Evolutionary conservation across 306 rosid genomes (phyloP).

Genomic region (Citrullus amarus): DNA sequence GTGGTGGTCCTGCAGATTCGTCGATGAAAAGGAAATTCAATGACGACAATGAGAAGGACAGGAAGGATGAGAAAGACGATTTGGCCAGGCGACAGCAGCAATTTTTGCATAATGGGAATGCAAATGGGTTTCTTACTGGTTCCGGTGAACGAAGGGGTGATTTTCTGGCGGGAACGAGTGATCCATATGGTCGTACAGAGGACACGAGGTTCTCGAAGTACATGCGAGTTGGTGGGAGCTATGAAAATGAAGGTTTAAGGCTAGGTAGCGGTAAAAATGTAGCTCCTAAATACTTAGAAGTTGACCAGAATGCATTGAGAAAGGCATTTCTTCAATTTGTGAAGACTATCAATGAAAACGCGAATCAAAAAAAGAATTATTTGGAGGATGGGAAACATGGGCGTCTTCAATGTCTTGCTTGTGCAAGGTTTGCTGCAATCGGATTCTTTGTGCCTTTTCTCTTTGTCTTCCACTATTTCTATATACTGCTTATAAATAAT

Average conservation of each 20-base stretch:
- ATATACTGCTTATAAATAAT: background rate
- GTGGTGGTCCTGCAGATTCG: constrained; percentile 34
- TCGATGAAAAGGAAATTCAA: constrained; percentile 53
- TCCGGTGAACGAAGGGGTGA: constrained; percentile 18
- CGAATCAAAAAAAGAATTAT: constrained; percentile 48
- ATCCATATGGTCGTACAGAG: constrained; percentile 26
- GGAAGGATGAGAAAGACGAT: constrained; percentile 30
- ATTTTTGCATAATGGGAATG: constrained; percentile 35
- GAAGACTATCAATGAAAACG: constrained; percentile 51
- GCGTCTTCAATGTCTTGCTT: constrained; percentile 68
- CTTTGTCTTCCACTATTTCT: background rate
- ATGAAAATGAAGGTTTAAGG: constrained; percentile 26
- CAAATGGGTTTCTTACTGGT: constrained; percentile 34
- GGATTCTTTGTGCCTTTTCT: constrained; percentile 10
- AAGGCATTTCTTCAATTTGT: constrained; percentile 55
- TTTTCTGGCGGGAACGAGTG: constrained; percentile 37
- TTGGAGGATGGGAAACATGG: constrained; percentile 71
- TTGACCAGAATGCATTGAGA: constrained; percentile 58
- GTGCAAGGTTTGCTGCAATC: constrained; percentile 60
- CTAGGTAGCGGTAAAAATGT: constrained; percentile 12
- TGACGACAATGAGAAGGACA: constrained; percentile 24
- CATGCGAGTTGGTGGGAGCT: constrained; percentile 34
- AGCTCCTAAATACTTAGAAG: constrained; percentile 35
- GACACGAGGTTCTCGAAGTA: constrained; percentile 48
- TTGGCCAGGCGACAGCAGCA: constrained; percentile 40